Conservation (phyloP, 176 grass and related monocot species). For the Oryza brachyantha region DNA sequence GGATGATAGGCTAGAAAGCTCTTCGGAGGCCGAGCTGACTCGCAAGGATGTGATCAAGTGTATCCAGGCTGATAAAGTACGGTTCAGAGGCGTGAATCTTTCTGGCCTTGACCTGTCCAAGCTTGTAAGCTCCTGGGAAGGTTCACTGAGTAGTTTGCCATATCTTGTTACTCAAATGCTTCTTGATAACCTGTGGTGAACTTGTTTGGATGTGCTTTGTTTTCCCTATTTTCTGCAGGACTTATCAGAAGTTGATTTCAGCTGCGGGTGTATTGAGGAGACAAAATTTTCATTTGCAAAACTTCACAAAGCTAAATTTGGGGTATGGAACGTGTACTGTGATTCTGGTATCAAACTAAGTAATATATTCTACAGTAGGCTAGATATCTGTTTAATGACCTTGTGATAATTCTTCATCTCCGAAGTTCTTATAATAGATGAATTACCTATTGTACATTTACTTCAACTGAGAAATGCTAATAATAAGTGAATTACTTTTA, state of each 20-base stretch:
- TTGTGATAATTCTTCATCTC: background rate
- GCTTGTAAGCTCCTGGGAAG: constrained; percentile 37
- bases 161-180: background rate
- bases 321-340: constrained; percentile 25
- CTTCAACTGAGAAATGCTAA: background rate
- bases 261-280: constrained; percentile 38
- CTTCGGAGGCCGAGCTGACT: background rate
- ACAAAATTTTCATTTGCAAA: constrained; percentile 49
- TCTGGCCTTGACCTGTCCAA: constrained; percentile 57
- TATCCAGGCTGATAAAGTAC: constrained; percentile 51
- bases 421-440: background rate
- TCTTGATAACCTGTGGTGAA: background rate
- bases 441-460: background rate
- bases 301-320: constrained; percentile 60
- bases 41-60: constrained; percentile 25
- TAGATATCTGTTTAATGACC: background rate
- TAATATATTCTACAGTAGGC: background rate
- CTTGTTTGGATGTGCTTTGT: background rate
- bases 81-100: constrained; percentile 58
- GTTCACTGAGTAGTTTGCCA: background rate
- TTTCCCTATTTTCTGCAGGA: constrained; percentile 24
- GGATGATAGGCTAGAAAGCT: background rate
- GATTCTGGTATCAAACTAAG: too few species aligned
- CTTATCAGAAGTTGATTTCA: constrained; percentile 56
- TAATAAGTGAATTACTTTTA: background rate